Evolutionary conservation across 2,329 filamentous ascomycete species (phyloP), one percentile per base, ranked within the genome.

Genomic region (Sporothrix phasma): DNA sequence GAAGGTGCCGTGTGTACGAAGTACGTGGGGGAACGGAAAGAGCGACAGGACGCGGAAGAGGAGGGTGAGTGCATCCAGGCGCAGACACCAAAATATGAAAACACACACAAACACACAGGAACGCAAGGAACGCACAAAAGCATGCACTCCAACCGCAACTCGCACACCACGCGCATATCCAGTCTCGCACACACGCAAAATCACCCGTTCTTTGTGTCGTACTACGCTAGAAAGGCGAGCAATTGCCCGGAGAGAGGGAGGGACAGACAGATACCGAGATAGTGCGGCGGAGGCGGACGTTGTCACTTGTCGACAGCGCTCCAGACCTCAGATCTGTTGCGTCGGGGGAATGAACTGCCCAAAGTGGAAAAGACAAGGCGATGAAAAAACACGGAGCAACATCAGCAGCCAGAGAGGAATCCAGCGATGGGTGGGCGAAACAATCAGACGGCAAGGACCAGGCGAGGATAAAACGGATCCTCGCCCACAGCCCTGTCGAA

Each of bases 181-280:
- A n/a, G n/a, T n/a, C n/a, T n/a, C n/a, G 37, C 22, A 59, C 29
- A 56, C 15, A 29, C 26, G 59, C 31, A 51, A 58, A 41, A 39
- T 24, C 10, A 24, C 31, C 24, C 53, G 37, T 19, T n/a, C 22
- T 58, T 22, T n/a, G 13, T 3, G 34, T 37, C 10, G 34, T 37
- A 37, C 56, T 59, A 29, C 56, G 37, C 11, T 46, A 46, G 39
- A 64, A 64, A 47, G 31, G 54, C 58, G 63, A 64, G 37, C 63
- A 64, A 64, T 54, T 64, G 46, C 11, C 56, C 58, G 54, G 62
- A 24, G 41, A 6, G 17, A 60, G 8, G 19, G 11, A n/a, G 31
- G 26, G 34, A 26, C n/a, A 47, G 6, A 22, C 11, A 37, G 10
- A 37, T 37, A 13, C 34, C 11, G 34, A n/a, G 59, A 29, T 62